Base-by-base conservation (phyloP, 257 asterid genomes). In the Linderniella brevidens region DNA sequence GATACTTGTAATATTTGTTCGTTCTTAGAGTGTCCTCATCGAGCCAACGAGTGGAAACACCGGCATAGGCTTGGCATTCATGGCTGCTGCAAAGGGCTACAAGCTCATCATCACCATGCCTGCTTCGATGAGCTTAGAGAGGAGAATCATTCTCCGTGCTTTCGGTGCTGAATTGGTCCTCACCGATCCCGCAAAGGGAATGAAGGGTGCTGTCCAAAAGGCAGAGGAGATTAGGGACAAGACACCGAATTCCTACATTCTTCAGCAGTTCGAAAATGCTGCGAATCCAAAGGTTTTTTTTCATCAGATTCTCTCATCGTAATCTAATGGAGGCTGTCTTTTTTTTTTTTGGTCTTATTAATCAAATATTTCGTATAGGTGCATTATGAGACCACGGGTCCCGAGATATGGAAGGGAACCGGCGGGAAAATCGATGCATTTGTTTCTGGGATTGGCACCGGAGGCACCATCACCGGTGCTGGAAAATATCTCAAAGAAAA, bases 1-100 rank as follows among this genome's bases (percentile, higher is more conserved):
- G n/a, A n/a, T n/a, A n/a, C n/a, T n/a, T n/a, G n/a, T n/a, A n/a
- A n/a, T n/a, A 25, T 6, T 25, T 25, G 3, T 25, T 25, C 6
- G 32, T 25, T n/a, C 32, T 67, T 44, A 84, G 98, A 84, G 85
- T 63, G 78, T 84, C 51, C 82, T 88, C 51, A 84, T 88, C 37
- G 98, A 88, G 42, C 87, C 92, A 16, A 88, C 98, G 7, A 88
- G 98, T 67, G 96, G 97, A 1, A 88, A 84, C 73, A 88, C 97
- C 3, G 97, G 97, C 13, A 81, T 88, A 35, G 97, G 94, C 5
- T 66, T 88, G 81, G 96, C 98, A 36, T 88, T 88, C 72, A 77
- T 88, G 75, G 93, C 98, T 14, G 94, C 98, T 29, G 93, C 93
- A 15, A 88, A 76, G 66, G 79, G 85, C 37, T 84, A 88, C 71